phyloP scores from a whole-genome alignment of 208 protist genomes.

The Trypanosoma lewisi region DNA sequence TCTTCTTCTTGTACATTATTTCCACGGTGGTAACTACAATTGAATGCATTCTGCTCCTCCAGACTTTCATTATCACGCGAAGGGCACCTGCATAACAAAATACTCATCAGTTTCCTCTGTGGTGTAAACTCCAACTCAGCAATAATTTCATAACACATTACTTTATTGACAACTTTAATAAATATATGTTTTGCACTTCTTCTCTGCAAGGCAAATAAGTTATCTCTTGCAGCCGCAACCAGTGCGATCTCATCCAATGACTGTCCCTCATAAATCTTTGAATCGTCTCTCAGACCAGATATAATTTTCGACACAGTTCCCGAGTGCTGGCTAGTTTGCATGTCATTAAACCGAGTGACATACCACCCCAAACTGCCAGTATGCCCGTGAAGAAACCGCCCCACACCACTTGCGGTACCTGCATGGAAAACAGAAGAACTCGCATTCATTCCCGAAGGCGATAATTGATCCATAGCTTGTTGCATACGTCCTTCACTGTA shows the following conservation, averaged over 20 bases:
- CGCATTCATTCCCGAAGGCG: too few species aligned
- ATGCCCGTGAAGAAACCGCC: slow-evolving; percentile 40
- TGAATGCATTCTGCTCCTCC: not conserved
- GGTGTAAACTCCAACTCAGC: slow-evolving; percentile 80
- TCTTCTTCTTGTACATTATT: too few species aligned
- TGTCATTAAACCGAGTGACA: slow-evolving; percentile 34
- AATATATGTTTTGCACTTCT: slow-evolving; percentile 67
- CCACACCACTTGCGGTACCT: slow-evolving; percentile 7
- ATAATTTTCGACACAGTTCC: slow-evolving; percentile 16
- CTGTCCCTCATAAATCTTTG: slow-evolving; percentile 84
- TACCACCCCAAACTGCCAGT: slow-evolving; percentile 66
- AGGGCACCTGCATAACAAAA: slow-evolving; percentile 56
- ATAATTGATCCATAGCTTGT: too few species aligned
- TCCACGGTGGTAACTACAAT: slow-evolving; percentile 8
- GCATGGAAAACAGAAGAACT: slow-evolving; percentile 1
- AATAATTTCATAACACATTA: slow-evolving; percentile 82
- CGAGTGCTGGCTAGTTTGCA: slow-evolving; percentile 14
- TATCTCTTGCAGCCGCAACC: slow-evolving; percentile 72
- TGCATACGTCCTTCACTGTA: too few species aligned
- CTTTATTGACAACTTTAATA: slow-evolving; percentile 48
- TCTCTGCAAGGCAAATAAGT: slow-evolving; percentile 72
- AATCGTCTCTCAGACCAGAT: slow-evolving; percentile 43
- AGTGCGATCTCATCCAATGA: slow-evolving; percentile 93
- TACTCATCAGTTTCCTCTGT: slow-evolving; percentile 86
- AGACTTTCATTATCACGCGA: slow-evolving; percentile 24